phyloP scores from a whole-genome alignment of 208 protist genomes.

The Crithidia expoeki region DNA sequence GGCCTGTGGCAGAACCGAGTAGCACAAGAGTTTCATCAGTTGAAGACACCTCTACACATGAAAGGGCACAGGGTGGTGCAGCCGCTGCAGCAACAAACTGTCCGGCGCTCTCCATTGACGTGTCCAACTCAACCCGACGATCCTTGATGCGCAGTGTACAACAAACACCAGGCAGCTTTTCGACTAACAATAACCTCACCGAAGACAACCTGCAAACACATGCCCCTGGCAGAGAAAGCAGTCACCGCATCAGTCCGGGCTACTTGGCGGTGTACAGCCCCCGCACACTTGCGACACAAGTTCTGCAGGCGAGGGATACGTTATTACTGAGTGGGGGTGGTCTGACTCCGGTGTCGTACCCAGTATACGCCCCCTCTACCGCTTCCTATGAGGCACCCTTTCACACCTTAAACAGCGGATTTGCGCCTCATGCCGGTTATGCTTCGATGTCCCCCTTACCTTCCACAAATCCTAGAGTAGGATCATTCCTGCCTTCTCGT shows the following conservation, averaged over 20 bases:
- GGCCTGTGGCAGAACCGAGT: not conserved
- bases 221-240: not conserved
- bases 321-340: not conserved
- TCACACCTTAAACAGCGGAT: not conserved
- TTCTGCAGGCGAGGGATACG: conserved; percentile 9
- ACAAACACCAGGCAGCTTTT: not conserved
- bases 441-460: not conserved
- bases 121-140: not conserved
- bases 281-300: not conserved
- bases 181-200: too few species aligned
- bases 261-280: conserved; percentile 9
- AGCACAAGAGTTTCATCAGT: not conserved
- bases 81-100: not conserved
- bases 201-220: not conserved
- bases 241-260: not conserved
- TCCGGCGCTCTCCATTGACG: conserved; percentile 10
- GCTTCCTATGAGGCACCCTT: not conserved
- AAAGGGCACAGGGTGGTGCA: not conserved
- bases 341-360: not conserved
- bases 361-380: not conserved
- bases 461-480: too few species aligned
- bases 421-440: not conserved
- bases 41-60: not conserved
- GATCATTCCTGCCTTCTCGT: not conserved
- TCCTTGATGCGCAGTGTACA: not conserved